phyloP scores from a whole-genome alignment of 441 rosid species.

The Arabidopsis hybrid region DNA sequence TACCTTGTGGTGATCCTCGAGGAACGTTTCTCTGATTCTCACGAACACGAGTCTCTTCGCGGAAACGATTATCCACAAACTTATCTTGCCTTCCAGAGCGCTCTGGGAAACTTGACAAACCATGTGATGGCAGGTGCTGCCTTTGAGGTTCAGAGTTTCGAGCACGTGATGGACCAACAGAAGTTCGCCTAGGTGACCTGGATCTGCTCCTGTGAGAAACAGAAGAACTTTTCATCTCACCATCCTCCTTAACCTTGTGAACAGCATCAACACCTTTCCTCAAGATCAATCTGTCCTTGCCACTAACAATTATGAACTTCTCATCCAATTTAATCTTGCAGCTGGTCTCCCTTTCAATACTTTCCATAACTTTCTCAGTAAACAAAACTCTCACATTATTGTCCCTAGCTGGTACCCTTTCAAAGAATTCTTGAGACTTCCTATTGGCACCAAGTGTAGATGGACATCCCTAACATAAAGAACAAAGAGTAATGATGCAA shows the following conservation, averaged over 20 bases:
- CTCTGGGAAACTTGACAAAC: slow-evolving; percentile 67
- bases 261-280: slow-evolving; percentile 97
- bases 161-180: slow-evolving; percentile 65
- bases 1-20: slow-evolving; percentile 98
- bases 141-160: slow-evolving; percentile 72
- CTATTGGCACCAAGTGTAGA: slow-evolving; percentile 96
- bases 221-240: slow-evolving; percentile 70
- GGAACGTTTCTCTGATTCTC: slow-evolving; percentile 73
- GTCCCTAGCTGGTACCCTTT: slow-evolving; percentile 94
- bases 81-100: slow-evolving; percentile 76
- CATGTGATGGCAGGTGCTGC: slow-evolving; percentile 59
- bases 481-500: neutral
- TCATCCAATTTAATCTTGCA: slow-evolving; percentile 95
- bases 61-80: slow-evolving; percentile 66
- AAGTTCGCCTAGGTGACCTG: slow-evolving; percentile 76
- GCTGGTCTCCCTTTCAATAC: slow-evolving; percentile 81
- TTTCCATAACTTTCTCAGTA: slow-evolving; percentile 77
- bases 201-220: slow-evolving; percentile 76
- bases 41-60: slow-evolving; percentile 59
- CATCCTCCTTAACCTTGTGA: slow-evolving; percentile 80
- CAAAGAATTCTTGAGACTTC: slow-evolving; percentile 91
- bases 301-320: slow-evolving; percentile 92
- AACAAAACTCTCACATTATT: slow-evolving; percentile 75
- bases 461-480: slow-evolving; percentile 78
- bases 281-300: slow-evolving; percentile 89